Base-by-base conservation (phyloP, 495 filamentous ascomycete species). In the Penicillium nucicola region DNA sequence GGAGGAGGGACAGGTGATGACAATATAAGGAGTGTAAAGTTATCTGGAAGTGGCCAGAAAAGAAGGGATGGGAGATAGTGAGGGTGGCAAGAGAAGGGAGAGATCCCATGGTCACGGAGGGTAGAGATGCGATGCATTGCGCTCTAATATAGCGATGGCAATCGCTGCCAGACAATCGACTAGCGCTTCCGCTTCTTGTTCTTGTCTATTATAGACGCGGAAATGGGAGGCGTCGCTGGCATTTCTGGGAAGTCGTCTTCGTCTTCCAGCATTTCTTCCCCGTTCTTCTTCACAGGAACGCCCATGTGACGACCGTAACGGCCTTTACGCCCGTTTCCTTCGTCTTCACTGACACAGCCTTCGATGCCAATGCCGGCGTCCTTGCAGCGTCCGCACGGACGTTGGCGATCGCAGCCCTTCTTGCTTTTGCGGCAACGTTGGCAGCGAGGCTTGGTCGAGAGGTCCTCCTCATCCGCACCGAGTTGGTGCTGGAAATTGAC, bases 371-470 rank as follows among this genome's bases (percentile, higher is more conserved):
- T 87, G 12, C 93, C 93, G 20, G 95, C 93, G 72, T 98, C 93
- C 64, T 89, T 89, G 82, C 93, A 98, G 52, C 93, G 82, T 32
- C 89, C 88, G 62, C 93, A 98, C 10, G 93, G 93, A 34, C 93
- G 84, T 62, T 96, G 91, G 45, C 93, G 85, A 75, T 98, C 95
- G 64, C 93, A 98, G 5, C 93, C 93, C 71, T 98, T 98, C 79
- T 98, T 98, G 67, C 92, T 97, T 81, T 97, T 97, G 53, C 93
- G 86, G 76, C 93, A 98, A 38, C 93, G 88, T 65, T 97, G 93
- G 77, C 93, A 98, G 56, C 93, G 92, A 23, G 93, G 93, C 71
- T 97, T 96, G 32, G 87, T 89, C 1, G 89, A 95, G 15, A 96
- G 74, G 55, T 96, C 91, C 41, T 95, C 89, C 36, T 95, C 89